These are phyloP conservation scores for Excoecaria cochinchinensis DNA, from an alignment of 345 rosid species.

Conservation along the genomic window DNA sequence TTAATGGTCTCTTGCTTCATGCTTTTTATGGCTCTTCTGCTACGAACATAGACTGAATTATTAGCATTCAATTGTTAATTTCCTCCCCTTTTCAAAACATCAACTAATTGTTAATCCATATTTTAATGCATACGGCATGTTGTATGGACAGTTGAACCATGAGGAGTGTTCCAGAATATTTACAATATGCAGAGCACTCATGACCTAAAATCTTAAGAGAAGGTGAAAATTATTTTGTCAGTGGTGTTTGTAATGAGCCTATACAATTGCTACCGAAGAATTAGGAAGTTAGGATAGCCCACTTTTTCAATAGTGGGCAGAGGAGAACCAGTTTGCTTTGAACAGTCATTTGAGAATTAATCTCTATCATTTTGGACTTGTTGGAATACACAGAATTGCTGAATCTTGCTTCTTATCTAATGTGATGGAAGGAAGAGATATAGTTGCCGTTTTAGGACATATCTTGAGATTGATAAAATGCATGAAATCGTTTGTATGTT, in stretches of 20 bases:
- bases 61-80: neutral
- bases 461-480: no score
- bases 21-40: no score
- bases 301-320: no score
- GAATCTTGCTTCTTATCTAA: no score
- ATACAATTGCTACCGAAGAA: neutral
- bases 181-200: neutral
- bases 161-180: neutral
- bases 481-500: no score
- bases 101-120: neutral
- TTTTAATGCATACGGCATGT: neutral
- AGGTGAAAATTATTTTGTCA: neutral
- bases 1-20: neutral
- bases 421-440: no score
- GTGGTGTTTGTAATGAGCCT: neutral
- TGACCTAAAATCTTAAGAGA: neutral
- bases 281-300: no score
- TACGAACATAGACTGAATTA: neutral
- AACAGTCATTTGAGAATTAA: no score
- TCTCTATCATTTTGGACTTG: no score
- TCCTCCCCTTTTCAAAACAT: neutral
- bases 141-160: neutral
- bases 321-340: no score
- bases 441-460: no score
- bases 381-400: no score